Evolutionary conservation across 2,329 filamentous ascomycete genomes (phyloP).

Genomic region (Lasiodiplodia sp.): DNA sequence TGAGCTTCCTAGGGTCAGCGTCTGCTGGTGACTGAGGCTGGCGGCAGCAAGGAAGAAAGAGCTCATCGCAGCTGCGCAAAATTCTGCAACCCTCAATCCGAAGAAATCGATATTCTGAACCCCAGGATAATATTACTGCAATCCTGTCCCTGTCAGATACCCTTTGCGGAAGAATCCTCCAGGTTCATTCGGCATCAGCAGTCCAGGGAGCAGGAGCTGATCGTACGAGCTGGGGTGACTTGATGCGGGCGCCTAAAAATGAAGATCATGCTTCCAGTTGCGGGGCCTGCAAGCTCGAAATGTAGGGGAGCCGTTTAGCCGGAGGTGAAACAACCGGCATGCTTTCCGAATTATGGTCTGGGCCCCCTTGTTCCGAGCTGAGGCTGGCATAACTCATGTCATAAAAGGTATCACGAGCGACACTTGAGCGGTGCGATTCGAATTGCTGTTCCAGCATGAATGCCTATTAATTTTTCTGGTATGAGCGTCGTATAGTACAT

Average conservation of each 20-base stretch:
- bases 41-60: too few relatives aligned
- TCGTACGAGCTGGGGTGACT: not conserved
- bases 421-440: not conserved
- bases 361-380: not conserved
- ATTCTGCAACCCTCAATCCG: too few relatives aligned
- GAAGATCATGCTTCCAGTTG: not conserved
- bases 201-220: not conserved
- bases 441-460: conserved; percentile 1
- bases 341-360: not conserved
- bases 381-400: not conserved
- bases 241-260: not conserved
- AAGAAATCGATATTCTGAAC: too few relatives aligned
- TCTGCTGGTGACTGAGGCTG: too few relatives aligned
- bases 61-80: too few relatives aligned
- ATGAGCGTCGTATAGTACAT: conserved; percentile 2
- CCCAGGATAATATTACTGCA: not conserved
- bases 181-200: not conserved
- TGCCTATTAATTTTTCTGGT: conserved; percentile 21
- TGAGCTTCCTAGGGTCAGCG: too few relatives aligned
- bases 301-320: not conserved
- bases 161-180: not conserved
- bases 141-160: not conserved
- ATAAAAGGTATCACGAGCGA: not conserved
- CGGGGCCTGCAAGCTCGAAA: not conserved
- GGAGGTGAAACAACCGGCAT: not conserved